Evolutionary conservation across 1,139 yeast genomes (phyloP), one percentile per base, ranked within the genome.

Genomic region (Candida sanyaensis): DNA sequence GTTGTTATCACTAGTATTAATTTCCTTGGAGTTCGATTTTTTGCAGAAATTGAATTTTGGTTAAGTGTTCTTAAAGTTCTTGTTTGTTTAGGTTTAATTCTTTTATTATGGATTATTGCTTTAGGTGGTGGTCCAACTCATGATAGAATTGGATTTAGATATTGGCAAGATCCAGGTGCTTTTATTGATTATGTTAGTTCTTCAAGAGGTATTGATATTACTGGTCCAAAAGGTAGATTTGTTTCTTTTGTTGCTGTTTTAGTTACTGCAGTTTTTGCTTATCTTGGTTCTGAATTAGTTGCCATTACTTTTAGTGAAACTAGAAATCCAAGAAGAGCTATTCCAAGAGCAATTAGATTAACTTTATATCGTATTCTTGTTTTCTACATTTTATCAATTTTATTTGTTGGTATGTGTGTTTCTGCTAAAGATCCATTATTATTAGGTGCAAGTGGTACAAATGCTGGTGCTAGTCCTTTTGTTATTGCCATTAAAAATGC

Each of bases 381-480:
- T 46, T 88, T 88, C 62, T 88, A 87, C 75, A 61, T 86, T 51
- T 64, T 79, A 46, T 79, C 90, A 37, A 82, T 87, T 49, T 79
- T 86, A 56, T 72, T 86, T 58, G 68, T 87, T 56, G 92, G 93
- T 49, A 77, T 86, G 82, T 80, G 88, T 65, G 93, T 88, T 46
- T 83, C 91, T 33, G 83, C 84, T 54, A 79, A 76, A 57, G 92
- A 86, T 64, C 81, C 82, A 37, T 63, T 71, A 51, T 74, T 84
- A 57, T 52, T 66, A 26, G 50, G 54, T 47, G 62, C 63, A 9
- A 54, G 64, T 10, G 77, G 80, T 31, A 75, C 78, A 11, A 75
- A 81, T 48, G 89, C 89, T 13, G 76, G 86, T 48, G 89, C 92
- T n/a, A 86, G 93, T 13, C 95, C 96, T 39, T 87, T 87, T 52